Conservation (phyloP, 202 grass and related monocot genomes). For the Setaria viridis region DNA sequence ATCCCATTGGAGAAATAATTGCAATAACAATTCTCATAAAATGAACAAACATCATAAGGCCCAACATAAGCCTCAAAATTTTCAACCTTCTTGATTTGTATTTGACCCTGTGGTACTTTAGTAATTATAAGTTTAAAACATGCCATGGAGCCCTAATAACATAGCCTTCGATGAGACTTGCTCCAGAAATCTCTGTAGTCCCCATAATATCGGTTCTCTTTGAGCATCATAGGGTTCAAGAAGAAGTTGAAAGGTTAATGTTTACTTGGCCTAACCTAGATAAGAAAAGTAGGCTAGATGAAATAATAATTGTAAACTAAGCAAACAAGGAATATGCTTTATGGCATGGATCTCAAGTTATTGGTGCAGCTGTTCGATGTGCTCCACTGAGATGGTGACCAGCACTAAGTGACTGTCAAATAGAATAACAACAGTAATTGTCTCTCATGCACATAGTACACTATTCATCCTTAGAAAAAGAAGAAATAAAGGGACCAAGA, state of each 20-base stretch:
- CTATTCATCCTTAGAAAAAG: not conserved
- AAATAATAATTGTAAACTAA: constrained; percentile 15
- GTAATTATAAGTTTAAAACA: constrained; percentile 5
- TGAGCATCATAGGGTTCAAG: not conserved
- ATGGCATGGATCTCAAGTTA: not conserved
- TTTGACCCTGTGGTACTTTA: constrained; percentile 13
- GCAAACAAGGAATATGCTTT: constrained; percentile 11
- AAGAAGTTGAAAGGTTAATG: constrained; percentile 8
- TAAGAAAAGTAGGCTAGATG: constrained; percentile 20
- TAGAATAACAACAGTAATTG: constrained; percentile 16
- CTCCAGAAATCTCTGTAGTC: constrained; percentile 1
- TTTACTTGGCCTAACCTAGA: constrained; percentile 34
- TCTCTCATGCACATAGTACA: constrained; percentile 27
- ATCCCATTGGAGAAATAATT: not conserved
- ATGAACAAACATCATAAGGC: constrained; percentile 1
- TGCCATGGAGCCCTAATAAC: constrained; percentile 30
- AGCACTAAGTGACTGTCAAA: constrained; percentile 28
- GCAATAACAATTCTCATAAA: not conserved
- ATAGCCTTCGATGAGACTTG: not conserved
- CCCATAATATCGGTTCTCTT: constrained; percentile 14
- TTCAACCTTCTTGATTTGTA: not conserved
- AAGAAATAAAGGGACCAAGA: not conserved
- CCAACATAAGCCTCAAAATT: not conserved
- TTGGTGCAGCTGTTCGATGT: not conserved
- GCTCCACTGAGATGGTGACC: constrained; percentile 23